These are phyloP conservation scores for Cicer pinnatifidum DNA, from an alignment of 306 rosid species.

Conservation along the genomic window DNA sequence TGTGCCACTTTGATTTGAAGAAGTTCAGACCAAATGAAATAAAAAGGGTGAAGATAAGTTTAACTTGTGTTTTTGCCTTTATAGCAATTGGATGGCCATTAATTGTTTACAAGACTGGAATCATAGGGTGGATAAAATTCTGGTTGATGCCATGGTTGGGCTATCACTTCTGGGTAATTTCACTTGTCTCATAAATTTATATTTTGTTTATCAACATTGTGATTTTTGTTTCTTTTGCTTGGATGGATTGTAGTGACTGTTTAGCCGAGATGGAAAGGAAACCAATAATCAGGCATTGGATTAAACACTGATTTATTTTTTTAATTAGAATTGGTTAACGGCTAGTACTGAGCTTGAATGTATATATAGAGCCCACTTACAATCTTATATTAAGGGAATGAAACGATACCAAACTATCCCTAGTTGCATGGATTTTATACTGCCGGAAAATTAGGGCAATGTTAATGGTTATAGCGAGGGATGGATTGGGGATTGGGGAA, in stretches of 20 bases:
- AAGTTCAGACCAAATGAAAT: slow-evolving; percentile 85
- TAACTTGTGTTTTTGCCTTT: slow-evolving; percentile 91
- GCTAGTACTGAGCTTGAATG: slow-evolving; percentile 29
- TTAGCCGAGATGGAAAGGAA: slow-evolving; percentile 13
- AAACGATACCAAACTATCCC: slow-evolving; percentile 11
- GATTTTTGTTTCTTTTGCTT: slow-evolving; percentile 1
- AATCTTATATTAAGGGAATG: slow-evolving; percentile 25
- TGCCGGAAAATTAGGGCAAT: slow-evolving; percentile 7
- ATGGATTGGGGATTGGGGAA: slow-evolving; percentile 14
- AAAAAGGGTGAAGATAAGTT: slow-evolving; percentile 84
- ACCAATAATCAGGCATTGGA: slow-evolving; percentile 9
- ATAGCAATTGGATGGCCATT: slow-evolving; percentile 93
- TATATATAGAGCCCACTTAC: background rate
- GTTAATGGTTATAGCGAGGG: slow-evolving; percentile 8
- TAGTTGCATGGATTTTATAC: slow-evolving; percentile 26
- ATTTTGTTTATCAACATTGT: slow-evolving; percentile 32
- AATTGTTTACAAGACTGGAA: slow-evolving; percentile 83
- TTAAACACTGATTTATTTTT: slow-evolving; percentile 31
- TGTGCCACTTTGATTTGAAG: slow-evolving; percentile 79
- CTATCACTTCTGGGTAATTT: slow-evolving; percentile 96
- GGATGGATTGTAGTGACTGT: slow-evolving; percentile 7
- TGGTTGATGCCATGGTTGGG: slow-evolving; percentile 99
- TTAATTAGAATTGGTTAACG: background rate
- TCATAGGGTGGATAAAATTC: slow-evolving; percentile 93
- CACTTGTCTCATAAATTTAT: slow-evolving; percentile 34